A percentile compares a stretch with the other conserved stretches of the same genome.
These are phyloP conservation scores for Amanita pallidorosea DNA, from an alignment of 768 basidiomycete genomes.

Conservation along the genomic window DNA sequence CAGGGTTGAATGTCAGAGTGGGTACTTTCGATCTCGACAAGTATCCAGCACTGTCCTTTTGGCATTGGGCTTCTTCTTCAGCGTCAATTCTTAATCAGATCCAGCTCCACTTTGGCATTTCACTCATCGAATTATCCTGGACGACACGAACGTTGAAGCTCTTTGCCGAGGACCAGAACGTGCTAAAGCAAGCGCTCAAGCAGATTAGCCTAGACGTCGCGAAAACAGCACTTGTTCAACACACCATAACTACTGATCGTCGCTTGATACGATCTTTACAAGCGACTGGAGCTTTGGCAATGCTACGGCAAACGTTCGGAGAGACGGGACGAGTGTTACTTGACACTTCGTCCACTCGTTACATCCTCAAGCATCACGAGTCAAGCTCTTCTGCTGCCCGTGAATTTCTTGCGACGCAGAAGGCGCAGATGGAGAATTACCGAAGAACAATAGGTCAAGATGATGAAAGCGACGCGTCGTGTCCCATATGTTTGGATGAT, in stretches of 20 bases:
- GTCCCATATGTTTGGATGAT: constrained; percentile 5
- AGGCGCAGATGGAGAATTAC: background rate
- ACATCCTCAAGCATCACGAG: background rate
- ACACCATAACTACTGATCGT: background rate
- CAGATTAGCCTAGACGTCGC: background rate
- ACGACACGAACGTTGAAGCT: constrained; percentile 1
- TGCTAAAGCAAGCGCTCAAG: background rate
- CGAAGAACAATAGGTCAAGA: background rate
- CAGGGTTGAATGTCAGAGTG: background rate
- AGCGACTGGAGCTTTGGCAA: background rate
- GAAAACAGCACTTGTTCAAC: background rate
- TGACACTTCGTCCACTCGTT: background rate
- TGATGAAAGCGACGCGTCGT: background rate
- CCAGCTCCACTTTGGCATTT: background rate
- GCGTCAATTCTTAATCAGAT: background rate
- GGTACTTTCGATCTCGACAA: background rate
- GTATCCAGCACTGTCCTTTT: background rate
- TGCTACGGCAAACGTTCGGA: background rate
- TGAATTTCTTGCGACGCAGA: background rate
- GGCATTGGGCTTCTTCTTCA: constrained; percentile 5
- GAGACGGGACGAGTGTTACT: background rate
- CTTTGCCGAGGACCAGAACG: background rate
- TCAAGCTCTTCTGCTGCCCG: background rate
- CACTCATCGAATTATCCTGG: constrained; percentile 2
- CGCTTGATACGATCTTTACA: constrained; percentile 1